Evolutionary conservation across 164 flowering plant species (phyloP).

Genomic region (Sedum album): DNA sequence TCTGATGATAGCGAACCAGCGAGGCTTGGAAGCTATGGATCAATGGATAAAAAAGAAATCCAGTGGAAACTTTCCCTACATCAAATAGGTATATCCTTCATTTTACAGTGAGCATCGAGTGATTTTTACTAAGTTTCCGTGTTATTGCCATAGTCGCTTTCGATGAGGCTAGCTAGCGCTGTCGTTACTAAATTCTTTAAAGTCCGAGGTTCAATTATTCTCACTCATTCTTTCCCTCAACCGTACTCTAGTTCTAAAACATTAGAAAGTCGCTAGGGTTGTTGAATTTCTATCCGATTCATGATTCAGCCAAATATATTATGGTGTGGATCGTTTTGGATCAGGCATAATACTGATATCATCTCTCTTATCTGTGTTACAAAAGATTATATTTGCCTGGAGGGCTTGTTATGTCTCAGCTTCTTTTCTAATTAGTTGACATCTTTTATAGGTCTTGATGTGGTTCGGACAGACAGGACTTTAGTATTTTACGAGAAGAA

Average conservation of each 20-base stretch:
- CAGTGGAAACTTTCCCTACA: constrained; percentile 95
- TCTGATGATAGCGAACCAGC: constrained; percentile 17
- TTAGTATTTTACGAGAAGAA: constrained; percentile 84
- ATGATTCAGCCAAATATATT: too few relatives aligned
- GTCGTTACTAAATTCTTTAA: background rate
- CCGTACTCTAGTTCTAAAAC: background rate
- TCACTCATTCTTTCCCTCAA: background rate
- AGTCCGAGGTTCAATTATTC: background rate
- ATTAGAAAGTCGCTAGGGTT: background rate
- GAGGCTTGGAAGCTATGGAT: constrained; percentile 22
- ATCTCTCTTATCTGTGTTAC: background rate
- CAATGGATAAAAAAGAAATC: constrained; percentile 58
- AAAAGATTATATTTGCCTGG: background rate
- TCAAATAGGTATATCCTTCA: constrained; percentile 65
- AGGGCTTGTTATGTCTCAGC: background rate
- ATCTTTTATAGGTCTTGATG: constrained; percentile 75
- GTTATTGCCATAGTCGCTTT: background rate
- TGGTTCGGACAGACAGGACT: constrained; percentile 90
- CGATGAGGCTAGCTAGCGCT: background rate
- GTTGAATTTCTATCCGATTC: background rate
- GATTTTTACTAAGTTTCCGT: background rate
- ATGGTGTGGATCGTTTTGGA: background rate
- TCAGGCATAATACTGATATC: background rate
- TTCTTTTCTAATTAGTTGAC: constrained; percentile 6
- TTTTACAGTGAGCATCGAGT: constrained; percentile 2